These are phyloP conservation scores for Phytophthora europaea DNA, from an alignment of 352 stramenopile species.

Conservation along the genomic window DNA sequence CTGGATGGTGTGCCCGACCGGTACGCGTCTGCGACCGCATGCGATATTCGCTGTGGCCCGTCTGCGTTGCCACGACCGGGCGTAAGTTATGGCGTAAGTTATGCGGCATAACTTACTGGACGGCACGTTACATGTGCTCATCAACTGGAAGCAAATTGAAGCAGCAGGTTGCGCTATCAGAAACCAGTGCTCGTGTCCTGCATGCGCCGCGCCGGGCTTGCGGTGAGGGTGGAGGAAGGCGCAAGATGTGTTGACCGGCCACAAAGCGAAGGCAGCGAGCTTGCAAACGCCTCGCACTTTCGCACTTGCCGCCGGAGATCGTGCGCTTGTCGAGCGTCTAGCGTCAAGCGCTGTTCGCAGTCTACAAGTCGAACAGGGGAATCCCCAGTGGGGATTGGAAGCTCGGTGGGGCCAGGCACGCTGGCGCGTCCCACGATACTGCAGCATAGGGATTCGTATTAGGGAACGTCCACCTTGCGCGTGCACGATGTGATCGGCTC, in stretches of 20 bases:
- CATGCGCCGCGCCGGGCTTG: neutral
- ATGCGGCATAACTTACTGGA: too few relatives aligned
- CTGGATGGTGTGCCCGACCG: conserved; percentile 21
- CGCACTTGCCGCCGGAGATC: conserved; percentile 5
- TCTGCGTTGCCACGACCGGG: conserved; percentile 36
- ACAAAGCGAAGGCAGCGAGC: conserved; percentile 4
- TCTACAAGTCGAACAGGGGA: neutral
- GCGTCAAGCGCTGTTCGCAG: neutral
- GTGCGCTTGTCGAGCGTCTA: neutral
- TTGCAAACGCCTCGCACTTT: conserved; percentile 13
- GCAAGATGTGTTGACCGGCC: conserved; percentile 1
- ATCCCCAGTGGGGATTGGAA: conserved; percentile 7
- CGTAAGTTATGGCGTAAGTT: too few relatives aligned
- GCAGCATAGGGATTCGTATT: conserved; percentile 19
- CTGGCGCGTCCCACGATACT: conserved; percentile 24
- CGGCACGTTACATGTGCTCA: too few relatives aligned
- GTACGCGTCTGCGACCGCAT: conserved; percentile 21
- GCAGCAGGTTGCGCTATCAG: conserved; percentile 5
- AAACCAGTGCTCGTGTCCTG: conserved; percentile 4
- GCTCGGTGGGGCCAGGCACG: conserved; percentile 26
- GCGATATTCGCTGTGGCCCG: conserved; percentile 12
- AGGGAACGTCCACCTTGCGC: conserved; percentile 9
- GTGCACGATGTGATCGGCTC: conserved; percentile 8
- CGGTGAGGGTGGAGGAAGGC: conserved; percentile 1
- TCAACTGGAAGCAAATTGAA: conserved; percentile 11